Evolutionary conservation across 148 eudicot genomes (phyloP), one percentile per base, ranked within the genome.

Genomic region (Arbutus unedo): DNA sequence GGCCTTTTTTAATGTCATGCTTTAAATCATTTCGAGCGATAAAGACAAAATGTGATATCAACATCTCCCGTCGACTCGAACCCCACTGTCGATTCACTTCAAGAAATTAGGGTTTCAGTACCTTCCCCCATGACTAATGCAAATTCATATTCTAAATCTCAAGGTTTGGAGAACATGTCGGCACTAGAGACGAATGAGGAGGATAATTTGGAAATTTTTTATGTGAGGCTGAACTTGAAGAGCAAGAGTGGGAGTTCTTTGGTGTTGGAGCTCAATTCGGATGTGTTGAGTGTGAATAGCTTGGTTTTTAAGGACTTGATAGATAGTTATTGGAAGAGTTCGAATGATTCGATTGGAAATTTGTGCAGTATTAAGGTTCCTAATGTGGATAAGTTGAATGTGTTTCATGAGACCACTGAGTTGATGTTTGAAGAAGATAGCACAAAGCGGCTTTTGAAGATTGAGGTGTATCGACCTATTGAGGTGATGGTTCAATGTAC

Each of bases 291-390:
- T 78, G 85, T 81, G 2, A 95, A 90, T 75, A 95, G 98, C 72
- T 43, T 55, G 2, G 84, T 92, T 84, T 95, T 93, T 51, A 87
- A 83, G 4, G 90, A 79, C 8, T 87, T 95, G 89, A 87, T 95
- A 45, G 85, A 74, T 1, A 86, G 87, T 73, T 84, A 85, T 76
- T 25, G 86, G 75, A 81, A 77, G 81, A 70, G 64, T 21, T 49
- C 15, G 54, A 67, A 78, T 13, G 89, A 87, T 60, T 78, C 81
- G n/a, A 77, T 53, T 4, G 76, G 82, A 1, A 80, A 87, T 55
- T 73, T 93, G 83, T 93, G 92, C 83, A 89, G 98, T 92, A 94
- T 95, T 82, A 98, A 95, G 86, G 96, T 95, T 71, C 95, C 93
- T 48, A 96, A 92, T 10, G 95, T 95, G 82, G 96, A 92, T 71